These are phyloP conservation scores for Hamamelis virginiana DNA, from an alignment of 164 flowering plant species.

Conservation along the genomic window DNA sequence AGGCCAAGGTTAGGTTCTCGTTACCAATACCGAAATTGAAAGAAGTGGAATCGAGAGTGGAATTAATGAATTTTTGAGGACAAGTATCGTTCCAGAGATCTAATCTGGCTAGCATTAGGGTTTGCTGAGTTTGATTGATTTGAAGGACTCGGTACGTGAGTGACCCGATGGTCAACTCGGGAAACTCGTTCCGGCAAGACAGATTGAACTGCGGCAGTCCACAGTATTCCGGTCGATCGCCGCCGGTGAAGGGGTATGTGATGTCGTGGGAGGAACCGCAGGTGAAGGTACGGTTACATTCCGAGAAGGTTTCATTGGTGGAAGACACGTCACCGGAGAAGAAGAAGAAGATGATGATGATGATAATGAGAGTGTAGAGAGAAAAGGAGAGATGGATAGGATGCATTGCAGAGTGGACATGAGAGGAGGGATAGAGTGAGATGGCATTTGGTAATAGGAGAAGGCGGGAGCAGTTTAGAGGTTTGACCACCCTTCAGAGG, in stretches of 20 bases:
- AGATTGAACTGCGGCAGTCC: slow-evolving; percentile 41
- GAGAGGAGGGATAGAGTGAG: not conserved
- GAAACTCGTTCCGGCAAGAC: slow-evolving; percentile 19
- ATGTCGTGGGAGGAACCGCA: slow-evolving; percentile 33
- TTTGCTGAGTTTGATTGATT: slow-evolving; percentile 15
- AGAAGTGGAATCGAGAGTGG: slow-evolving; percentile 11
- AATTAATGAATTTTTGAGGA: slow-evolving; percentile 14
- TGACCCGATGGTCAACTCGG: slow-evolving; percentile 20
- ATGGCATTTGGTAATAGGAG: slow-evolving; percentile 3
- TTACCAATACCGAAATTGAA: slow-evolving; percentile 10
- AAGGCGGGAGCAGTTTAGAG: not conserved
- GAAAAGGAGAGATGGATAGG: not conserved
- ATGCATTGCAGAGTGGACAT: not conserved
- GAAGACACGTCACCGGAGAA: not conserved
- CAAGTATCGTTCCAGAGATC: slow-evolving; percentile 39
- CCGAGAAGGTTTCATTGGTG: not conserved
- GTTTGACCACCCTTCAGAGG: not conserved
- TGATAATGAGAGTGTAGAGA: not conserved
- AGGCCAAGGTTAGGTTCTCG: slow-evolving; percentile 22
- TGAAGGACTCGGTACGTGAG: slow-evolving; percentile 29
- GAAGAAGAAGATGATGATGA: slow-evolving; percentile 11
- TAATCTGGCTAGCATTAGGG: slow-evolving; percentile 21
- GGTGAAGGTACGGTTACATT: slow-evolving; percentile 29
- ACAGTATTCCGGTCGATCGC: slow-evolving; percentile 33
- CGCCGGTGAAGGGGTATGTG: slow-evolving; percentile 45